Percentiles rank a stretch among this genome's conserved stretches.
Conservation (phyloP, 306 rosid species). For the Medicago lupulina region DNA sequence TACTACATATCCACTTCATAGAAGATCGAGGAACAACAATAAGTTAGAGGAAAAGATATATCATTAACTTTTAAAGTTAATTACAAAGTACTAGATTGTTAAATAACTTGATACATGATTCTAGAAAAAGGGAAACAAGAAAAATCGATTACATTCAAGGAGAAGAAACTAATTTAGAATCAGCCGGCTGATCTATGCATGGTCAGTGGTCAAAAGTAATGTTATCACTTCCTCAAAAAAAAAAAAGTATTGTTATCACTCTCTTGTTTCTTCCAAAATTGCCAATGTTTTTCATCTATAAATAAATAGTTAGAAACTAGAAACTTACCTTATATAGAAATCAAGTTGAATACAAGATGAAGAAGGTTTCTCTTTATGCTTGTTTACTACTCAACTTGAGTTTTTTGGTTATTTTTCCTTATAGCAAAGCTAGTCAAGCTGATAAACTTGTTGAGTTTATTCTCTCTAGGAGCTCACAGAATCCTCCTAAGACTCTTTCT, state of each 20-base stretch:
- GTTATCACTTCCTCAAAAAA: too few relatives aligned
- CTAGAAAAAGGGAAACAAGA: slow-evolving; percentile 1
- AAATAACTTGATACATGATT: too few relatives aligned
- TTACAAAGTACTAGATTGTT: slow-evolving; percentile 11
- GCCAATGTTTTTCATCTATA: slow-evolving; percentile 1
- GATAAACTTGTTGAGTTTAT: slow-evolving; percentile 49
- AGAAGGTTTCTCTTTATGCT: slow-evolving; percentile 30
- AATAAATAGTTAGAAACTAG: neutral
- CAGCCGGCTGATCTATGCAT: slow-evolving; percentile 36
- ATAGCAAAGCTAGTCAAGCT: slow-evolving; percentile 45
- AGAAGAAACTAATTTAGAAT: neutral
- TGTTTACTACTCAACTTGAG: slow-evolving; percentile 33
- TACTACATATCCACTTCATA: too few relatives aligned
- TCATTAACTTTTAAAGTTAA: slow-evolving; percentile 5
- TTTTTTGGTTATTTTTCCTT: slow-evolving; percentile 38
- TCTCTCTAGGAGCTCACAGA: slow-evolving; percentile 43
- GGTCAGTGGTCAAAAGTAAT: neutral
- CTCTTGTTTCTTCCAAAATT: slow-evolving; percentile 29
- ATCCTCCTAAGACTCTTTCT: slow-evolving; percentile 16
- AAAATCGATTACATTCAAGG: neutral
- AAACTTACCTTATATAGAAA: slow-evolving; percentile 9
- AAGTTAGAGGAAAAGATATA: slow-evolving; percentile 5
- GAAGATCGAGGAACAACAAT: too few relatives aligned
- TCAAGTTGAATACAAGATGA: slow-evolving; percentile 35
- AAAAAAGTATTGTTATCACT: slow-evolving; percentile 1